Conservation (phyloP, 768 basidiomycete genomes). For the Amanita thiersii region DNA sequence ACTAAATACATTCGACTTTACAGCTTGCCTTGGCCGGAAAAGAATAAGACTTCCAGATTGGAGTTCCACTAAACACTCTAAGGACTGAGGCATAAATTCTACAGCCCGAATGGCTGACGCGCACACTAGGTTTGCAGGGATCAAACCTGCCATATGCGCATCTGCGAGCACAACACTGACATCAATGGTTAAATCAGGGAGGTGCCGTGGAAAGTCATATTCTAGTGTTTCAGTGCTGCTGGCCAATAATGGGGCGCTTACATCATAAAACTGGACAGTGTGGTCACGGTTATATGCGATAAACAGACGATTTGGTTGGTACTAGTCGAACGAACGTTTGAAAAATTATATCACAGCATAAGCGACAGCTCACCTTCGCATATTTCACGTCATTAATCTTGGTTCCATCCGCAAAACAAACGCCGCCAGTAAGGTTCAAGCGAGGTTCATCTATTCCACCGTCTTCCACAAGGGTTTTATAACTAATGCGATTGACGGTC, state of each 20-base stretch:
- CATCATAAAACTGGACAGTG: slow-evolving; percentile 64
- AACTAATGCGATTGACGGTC: slow-evolving; percentile 36
- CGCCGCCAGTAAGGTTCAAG: slow-evolving; percentile 42
- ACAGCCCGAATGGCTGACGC: slow-evolving; percentile 28
- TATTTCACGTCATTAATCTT: slow-evolving; percentile 42
- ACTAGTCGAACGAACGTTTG: slow-evolving; percentile 23
- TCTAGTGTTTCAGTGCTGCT: slow-evolving; percentile 36
- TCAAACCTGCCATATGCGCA: slow-evolving; percentile 22
- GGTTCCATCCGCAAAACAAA: slow-evolving; percentile 47
- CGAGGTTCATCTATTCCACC: slow-evolving; percentile 13
- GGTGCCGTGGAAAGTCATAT: slow-evolving; percentile 56
- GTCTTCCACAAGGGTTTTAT: slow-evolving; percentile 29
- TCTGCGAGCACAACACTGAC: slow-evolving; percentile 42
- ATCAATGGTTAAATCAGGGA: slow-evolving; percentile 56
- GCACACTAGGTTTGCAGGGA: neutral
- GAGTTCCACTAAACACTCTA: slow-evolving; percentile 50
- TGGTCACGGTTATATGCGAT: slow-evolving; percentile 58
- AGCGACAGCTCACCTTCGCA: slow-evolving; percentile 50
- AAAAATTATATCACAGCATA: neutral
- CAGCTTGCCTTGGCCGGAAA: slow-evolving; percentile 23
- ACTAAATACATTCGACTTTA: slow-evolving; percentile 13
- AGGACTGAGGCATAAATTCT: slow-evolving; percentile 43
- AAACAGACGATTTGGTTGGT: slow-evolving; percentile 56
- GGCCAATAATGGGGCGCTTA: slow-evolving; percentile 60
- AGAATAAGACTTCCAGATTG: slow-evolving; percentile 50